Conservation (phyloP, 176 grass and related monocot species). For the Phoenix roebelenii region DNA sequence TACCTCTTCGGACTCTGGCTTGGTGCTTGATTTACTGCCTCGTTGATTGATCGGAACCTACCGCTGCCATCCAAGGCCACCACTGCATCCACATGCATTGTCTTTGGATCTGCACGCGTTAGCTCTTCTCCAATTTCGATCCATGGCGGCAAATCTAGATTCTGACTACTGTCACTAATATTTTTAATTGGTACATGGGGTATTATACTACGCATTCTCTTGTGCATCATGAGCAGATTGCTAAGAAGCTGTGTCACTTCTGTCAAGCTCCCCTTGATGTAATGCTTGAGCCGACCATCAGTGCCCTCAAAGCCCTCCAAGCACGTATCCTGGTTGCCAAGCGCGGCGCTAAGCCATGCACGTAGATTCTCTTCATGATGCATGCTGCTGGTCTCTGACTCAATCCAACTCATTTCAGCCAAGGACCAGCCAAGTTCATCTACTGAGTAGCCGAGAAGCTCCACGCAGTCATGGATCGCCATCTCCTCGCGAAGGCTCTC, state of each 20-base stretch:
- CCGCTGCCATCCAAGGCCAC: conserved; percentile 83
- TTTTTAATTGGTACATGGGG: conserved; percentile 22
- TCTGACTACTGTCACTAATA: background rate
- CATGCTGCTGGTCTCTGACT: background rate
- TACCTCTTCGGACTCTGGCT: conserved; percentile 46
- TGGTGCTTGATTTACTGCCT: conserved; percentile 58
- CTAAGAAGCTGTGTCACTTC: conserved; percentile 65
- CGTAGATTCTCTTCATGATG: conserved; percentile 48
- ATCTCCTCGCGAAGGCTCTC: conserved; percentile 50
- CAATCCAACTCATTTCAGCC: conserved; percentile 35
- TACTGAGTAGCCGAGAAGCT: conserved; percentile 71
- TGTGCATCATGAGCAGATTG: conserved; percentile 81
- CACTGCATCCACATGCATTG: conserved; percentile 48
- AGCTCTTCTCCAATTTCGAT: conserved; percentile 24
- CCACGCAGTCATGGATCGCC: conserved; percentile 74
- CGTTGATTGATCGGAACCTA: conserved; percentile 52
- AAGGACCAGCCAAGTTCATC: conserved; percentile 80
- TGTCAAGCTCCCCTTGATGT: conserved; percentile 33
- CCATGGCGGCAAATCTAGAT: conserved; percentile 51
- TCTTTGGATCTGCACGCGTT: background rate
- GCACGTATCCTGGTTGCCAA: conserved; percentile 83
- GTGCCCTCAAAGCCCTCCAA: conserved; percentile 65
- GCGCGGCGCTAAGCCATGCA: conserved; percentile 71
- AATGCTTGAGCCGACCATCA: conserved; percentile 36
- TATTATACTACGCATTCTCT: conserved; percentile 46